A percentile compares a stretch with the other conserved stretches of the same genome.
Conservation (phyloP, 345 rosid species). For the Aquilaria malaccensis region DNA sequence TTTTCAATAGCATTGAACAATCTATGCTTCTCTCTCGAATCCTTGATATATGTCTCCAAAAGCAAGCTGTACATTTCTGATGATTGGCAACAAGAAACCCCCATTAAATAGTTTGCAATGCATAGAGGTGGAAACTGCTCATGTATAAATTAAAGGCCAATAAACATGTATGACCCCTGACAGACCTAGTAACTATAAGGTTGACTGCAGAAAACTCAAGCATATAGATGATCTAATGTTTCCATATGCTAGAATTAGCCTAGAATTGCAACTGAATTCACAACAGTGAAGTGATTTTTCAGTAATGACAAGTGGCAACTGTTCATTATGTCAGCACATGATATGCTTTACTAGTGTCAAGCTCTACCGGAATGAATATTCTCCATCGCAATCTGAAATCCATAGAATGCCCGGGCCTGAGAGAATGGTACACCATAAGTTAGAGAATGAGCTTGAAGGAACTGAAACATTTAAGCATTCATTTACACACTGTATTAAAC, state of each 20-base stretch:
- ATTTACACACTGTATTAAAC: too few species aligned
- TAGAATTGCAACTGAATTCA: background rate
- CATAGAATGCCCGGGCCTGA: constrained; percentile 92
- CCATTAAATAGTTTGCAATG: constrained; percentile 10
- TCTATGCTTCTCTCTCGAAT: constrained; percentile 72
- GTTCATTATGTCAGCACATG: background rate
- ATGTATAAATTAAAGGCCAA: too few species aligned
- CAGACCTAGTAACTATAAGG: too few species aligned
- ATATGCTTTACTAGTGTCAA: constrained; percentile 9
- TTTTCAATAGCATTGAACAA: constrained; percentile 78
- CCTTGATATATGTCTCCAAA: constrained; percentile 84
- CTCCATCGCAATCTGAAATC: constrained; percentile 95
- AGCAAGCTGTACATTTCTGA: constrained; percentile 94
- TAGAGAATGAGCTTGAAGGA: constrained; percentile 15
- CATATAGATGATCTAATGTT: too few species aligned
- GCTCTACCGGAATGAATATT: constrained; percentile 85
- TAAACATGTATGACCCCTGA: too few species aligned
- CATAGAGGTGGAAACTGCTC: background rate
- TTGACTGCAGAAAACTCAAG: too few species aligned
- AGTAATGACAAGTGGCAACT: too few species aligned
- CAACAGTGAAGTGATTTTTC: background rate
- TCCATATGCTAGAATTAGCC: background rate
- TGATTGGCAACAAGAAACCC: constrained; percentile 4
- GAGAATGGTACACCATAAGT: constrained; percentile 15
- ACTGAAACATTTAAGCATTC: background rate